Evolutionary conservation across 192 early-diverging fungal genomes (phyloP), one percentile per base, ranked within the genome.

Genomic region (Coemansia sp.): DNA sequence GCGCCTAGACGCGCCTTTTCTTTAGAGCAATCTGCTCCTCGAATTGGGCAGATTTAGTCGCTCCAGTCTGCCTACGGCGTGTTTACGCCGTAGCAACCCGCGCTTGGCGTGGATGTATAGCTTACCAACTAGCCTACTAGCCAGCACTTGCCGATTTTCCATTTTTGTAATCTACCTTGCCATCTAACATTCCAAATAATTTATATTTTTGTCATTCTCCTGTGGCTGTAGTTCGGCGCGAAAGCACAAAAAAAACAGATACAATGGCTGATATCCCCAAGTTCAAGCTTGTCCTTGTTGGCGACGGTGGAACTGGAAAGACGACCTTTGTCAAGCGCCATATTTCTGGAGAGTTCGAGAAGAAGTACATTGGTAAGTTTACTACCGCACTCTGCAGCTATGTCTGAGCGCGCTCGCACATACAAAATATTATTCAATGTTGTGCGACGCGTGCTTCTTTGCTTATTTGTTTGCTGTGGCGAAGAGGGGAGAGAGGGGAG

Each of bases 301-400:
- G 98, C 66, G 96, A 97, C 76, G 95, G 96, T 81, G 96, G 96
- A 78, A 97, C 98, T 25, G 98, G 98, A 73, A 99, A 99, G 89
- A 99, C 98, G 69, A 99, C 98, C 70, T 99, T 99, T 77, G 98
- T 99, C 73, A 99, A 99, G 90, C 95, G 98, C 75, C 98, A 99
- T 76, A 91, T 94, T 85, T 95, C 95, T 66, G 98, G 98, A 76
- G 98, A 99, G 89, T 99, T 98, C 73, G 98, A 99, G 85, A 99
- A 99, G 95, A 97, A 96, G 86, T 99, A 99, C 85, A 90, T 99
- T 76, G 81, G 81, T 83, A 83, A 67, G 81, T 70, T 36, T 44
- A 23, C 25, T 15, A 45, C 32, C 37, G 1, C 27, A 11, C 32
- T 8, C 7, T 48, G 46, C 6, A 4, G 46, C 46, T 19, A 48